phyloP scores from a whole-genome alignment of 768 basidiomycete species.

The Mycena vitilis region DNA sequence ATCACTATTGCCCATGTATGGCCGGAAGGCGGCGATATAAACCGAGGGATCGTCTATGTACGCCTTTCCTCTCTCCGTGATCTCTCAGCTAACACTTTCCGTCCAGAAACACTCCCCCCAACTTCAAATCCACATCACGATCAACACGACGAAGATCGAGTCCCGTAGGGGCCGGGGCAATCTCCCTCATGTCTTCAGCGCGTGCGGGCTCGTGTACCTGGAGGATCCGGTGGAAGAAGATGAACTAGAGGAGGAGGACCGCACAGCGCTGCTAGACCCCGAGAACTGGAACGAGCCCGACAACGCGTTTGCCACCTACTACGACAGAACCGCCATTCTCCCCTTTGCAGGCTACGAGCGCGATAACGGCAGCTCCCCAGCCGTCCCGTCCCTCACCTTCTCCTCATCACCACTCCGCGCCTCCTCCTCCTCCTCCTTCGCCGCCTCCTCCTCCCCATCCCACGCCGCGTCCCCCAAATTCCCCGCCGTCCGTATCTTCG shows the following conservation, averaged over 20 bases:
- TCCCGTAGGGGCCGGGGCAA: conserved; percentile 70
- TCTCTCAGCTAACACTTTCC: conserved; percentile 7
- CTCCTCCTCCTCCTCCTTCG: conserved; percentile 23
- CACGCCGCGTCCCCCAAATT: conserved; percentile 28
- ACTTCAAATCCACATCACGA: conserved; percentile 71
- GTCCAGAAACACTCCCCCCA: conserved; percentile 64
- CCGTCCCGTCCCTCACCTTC: conserved; percentile 17
- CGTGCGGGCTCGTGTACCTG: conserved; percentile 58
- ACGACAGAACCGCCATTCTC: conserved; percentile 42
- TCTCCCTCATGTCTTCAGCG: conserved; percentile 69
- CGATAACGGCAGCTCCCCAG: conserved; percentile 36
- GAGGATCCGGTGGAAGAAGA: conserved; percentile 40
- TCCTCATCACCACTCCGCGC: conserved; percentile 30
- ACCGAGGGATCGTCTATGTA: conserved; percentile 73
- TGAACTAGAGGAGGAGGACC: conserved; percentile 38
- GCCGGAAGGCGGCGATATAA: conserved; percentile 57
- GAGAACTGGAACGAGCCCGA: conserved; percentile 47
- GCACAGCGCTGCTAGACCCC: conserved; percentile 37
- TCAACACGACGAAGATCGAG: conserved; percentile 64
- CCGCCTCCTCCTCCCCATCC: conserved; percentile 12
- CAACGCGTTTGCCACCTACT: conserved; percentile 46
- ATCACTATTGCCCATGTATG: conserved; percentile 69
- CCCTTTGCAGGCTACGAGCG: conserved; percentile 38
- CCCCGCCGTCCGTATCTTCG: conserved; percentile 32
- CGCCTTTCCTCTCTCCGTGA: neutral